Evolutionary conservation across 2,329 filamentous ascomycete species (phyloP).

Genomic region (Kalmusia sp.): DNA sequence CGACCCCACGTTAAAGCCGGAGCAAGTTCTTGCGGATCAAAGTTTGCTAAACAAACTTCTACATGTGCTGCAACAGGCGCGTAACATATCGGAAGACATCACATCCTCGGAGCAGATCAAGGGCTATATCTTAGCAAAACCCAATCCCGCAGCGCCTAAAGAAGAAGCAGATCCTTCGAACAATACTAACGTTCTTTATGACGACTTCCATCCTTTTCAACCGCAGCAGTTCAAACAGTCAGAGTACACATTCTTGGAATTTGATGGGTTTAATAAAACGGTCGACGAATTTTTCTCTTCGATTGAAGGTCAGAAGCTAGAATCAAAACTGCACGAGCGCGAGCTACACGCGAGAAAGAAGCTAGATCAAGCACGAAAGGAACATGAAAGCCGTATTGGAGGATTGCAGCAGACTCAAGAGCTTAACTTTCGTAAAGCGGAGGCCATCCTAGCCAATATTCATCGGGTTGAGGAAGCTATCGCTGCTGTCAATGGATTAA

Average conservation of each 20-base stretch:
- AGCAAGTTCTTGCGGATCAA: constrained; percentile 73
- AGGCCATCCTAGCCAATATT: constrained; percentile 87
- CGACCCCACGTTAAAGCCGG: constrained; percentile 71
- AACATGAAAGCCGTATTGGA: constrained; percentile 85
- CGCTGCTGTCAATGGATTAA: constrained; percentile 89
- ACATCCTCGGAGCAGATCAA: constrained; percentile 70
- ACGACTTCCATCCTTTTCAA: constrained; percentile 94
- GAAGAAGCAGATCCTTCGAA: constrained; percentile 53
- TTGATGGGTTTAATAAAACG: constrained; percentile 87
- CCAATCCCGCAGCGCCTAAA: constrained; percentile 41
- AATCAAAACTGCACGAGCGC: constrained; percentile 80
- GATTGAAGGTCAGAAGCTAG: constrained; percentile 89
- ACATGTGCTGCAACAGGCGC: constrained; percentile 72
- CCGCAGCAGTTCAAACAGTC: constrained; percentile 80
- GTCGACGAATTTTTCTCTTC: constrained; percentile 98
- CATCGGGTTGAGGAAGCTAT: constrained; percentile 92
- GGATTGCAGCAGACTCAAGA: constrained; percentile 82
- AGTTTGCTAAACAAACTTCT: constrained; percentile 71
- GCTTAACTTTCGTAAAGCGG: constrained; percentile 85
- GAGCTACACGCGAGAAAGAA: constrained; percentile 84
- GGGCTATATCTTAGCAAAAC: constrained; percentile 87
- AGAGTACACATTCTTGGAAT: constrained; percentile 72
- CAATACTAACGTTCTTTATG: constrained; percentile 70
- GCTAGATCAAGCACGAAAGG: constrained; percentile 80
- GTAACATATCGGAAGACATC: constrained; percentile 72